A percentile compares a stretch with the other conserved stretches of the same genome.
Evolutionary conservation across 129 eudicot species (phyloP).

Genomic region (Flaveria bidentis): DNA sequence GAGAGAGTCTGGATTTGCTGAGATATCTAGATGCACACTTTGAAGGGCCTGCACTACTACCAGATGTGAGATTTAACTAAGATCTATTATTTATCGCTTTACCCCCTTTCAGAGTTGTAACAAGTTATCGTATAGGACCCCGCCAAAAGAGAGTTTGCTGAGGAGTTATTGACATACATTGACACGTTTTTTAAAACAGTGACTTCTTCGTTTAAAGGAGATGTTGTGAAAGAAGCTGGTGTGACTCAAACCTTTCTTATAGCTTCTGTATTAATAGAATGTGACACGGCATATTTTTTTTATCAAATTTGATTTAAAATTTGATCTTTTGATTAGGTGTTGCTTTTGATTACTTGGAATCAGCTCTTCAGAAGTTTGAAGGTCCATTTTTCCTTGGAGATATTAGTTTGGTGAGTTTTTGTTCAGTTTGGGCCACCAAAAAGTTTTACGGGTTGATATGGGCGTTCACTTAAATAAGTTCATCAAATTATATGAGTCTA

Average conservation of each 20-base stretch:
- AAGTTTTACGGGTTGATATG: not conserved
- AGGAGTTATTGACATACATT: conserved; percentile 56
- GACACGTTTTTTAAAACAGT: conserved; percentile 44
- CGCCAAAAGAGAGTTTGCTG: conserved; percentile 61
- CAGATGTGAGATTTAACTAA: conserved; percentile 57
- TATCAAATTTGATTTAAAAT: not conserved
- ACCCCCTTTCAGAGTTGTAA: not conserved
- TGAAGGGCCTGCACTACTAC: conserved; percentile 70
- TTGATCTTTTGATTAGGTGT: conserved; percentile 36
- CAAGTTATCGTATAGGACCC: conserved; percentile 45
- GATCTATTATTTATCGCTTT: not conserved
- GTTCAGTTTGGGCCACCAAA: not conserved
- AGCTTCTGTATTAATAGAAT: not conserved
- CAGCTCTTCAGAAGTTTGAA: conserved; percentile 63
- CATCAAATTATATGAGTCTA: not conserved
- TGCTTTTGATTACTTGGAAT: conserved; percentile 73
- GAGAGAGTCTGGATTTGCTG: conserved; percentile 82
- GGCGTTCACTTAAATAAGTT: not conserved
- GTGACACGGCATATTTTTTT: not conserved
- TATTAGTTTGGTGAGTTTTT: conserved; percentile 50
- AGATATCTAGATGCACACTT: conserved; percentile 73
- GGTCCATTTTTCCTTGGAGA: conserved; percentile 89
- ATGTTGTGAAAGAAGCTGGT: conserved; percentile 57
- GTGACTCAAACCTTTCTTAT: conserved; percentile 7
- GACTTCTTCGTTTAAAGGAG: conserved; percentile 44